Base-by-base conservation (phyloP, 805 yeast genomes). In the Komagataella kurtzmanii region DNA sequence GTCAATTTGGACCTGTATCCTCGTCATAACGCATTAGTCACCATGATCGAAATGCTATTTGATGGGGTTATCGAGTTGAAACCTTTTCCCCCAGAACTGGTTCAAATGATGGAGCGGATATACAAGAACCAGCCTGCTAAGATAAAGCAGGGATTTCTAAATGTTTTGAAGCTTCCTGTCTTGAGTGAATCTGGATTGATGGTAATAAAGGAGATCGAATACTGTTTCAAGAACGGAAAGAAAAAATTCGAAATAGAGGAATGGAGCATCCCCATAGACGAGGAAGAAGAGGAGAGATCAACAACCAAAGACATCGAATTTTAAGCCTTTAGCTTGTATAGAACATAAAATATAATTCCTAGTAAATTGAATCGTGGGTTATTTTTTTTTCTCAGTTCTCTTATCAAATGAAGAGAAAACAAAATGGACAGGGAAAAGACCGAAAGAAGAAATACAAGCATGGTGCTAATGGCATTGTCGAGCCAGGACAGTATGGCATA, bases 261-360 rank as follows among this genome's bases (percentile, higher is more conserved):
- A 60, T 93, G 97, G 96, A 88, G 96, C n/a, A 93, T 93, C 50
- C 98, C 99, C 0, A 96, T 91, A 2, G 97, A 89, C 53, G 95
- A 85, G 53, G 85, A 74, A n/a, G 83, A 74, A 14, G 76, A 69
- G 4, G 69, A 65, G 3, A 46, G 36, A 23, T 49, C 46, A 47
- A 50, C 52, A 8, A 50, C 52, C 7, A 45, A 24, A 14, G 36
- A 40, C 18, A 50, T 50, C 7, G 52, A 50, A 14, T 50, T 50
- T 47, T 50, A 21, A 19, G n/a, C 17, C 7, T n/a, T 19, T 44
- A 14, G 3, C 12, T 8, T 18, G 14, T 17, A 24, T 17, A 19
- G 36, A 18, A 8, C 19, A 19, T 19, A 24, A 46, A 21, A 14
- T 44, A 12, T 44, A 44, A 10, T 44, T 19, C n/a, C 7, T n/a